Evolutionary conservation across 352 stramenopile species (phyloP).

Genomic region (Globisporangium solare): DNA sequence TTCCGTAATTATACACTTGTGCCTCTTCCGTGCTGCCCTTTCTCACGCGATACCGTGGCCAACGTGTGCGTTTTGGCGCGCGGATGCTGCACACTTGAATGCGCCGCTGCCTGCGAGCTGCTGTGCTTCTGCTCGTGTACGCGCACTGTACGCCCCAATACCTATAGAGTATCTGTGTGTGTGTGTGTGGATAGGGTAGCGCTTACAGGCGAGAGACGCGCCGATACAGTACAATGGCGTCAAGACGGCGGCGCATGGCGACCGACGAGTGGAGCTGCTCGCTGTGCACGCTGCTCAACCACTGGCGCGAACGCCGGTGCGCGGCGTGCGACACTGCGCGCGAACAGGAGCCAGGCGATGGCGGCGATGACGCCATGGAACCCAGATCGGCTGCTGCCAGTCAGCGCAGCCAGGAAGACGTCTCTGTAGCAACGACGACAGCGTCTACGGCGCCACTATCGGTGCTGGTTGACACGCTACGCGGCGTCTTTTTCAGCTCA

Average conservation of each 20-base stretch:
- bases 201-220: neutral
- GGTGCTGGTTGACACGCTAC: neutral
- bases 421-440: slow-evolving; percentile 1
- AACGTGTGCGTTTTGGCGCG: too few species aligned
- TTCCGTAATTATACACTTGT: too few species aligned
- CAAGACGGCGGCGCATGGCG: slow-evolving; percentile 2
- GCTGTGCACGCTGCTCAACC: slow-evolving; percentile 68
- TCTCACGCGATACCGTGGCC: too few species aligned
- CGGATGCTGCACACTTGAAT: too few species aligned
- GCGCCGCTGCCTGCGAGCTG: too few species aligned
- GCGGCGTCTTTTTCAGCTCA: slow-evolving; percentile 44
- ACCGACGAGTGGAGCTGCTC: slow-evolving; percentile 55
- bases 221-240: slow-evolving; percentile 1
- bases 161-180: too few species aligned
- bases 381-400: neutral
- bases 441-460: neutral
- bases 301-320: slow-evolving; percentile 35
- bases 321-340: slow-evolving; percentile 48
- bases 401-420: neutral
- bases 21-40: too few species aligned
- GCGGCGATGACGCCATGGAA: neutral
- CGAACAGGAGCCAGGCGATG: slow-evolving; percentile 7
- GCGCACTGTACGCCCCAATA: too few species aligned
- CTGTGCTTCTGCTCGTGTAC: too few species aligned
- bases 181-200: too few species aligned